These are phyloP conservation scores for Dryas octopetala DNA, from an alignment of 306 rosid genomes.

Conservation along the genomic window DNA sequence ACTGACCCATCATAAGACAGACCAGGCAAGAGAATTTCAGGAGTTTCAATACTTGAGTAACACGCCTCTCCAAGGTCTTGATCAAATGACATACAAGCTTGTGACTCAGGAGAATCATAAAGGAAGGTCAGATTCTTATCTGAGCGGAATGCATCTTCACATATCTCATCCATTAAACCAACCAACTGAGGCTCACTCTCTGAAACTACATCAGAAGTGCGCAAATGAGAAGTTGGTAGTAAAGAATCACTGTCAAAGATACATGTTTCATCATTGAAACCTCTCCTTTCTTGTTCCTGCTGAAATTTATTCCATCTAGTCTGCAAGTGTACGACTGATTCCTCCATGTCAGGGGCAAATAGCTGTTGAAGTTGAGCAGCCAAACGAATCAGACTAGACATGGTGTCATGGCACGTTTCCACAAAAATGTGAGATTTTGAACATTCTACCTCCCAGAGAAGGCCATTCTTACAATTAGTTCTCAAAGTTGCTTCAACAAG, in stretches of 20 bases:
- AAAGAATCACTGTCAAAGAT: constrained; percentile 29
- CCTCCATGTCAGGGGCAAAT: constrained; percentile 96
- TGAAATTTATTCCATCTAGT: constrained; percentile 83
- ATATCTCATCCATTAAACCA: constrained; percentile 85
- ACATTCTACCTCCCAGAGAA: constrained; percentile 82
- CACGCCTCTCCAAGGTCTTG: constrained; percentile 45
- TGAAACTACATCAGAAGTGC: constrained; percentile 32
- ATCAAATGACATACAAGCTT: constrained; percentile 40
- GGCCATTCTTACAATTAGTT: constrained; percentile 71
- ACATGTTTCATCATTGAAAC: constrained; percentile 36
- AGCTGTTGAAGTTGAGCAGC: constrained; percentile 83
- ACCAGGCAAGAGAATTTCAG: constrained; percentile 43
- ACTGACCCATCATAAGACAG: constrained; percentile 37
- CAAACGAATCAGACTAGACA: constrained; percentile 70
- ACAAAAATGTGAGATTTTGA: constrained; percentile 63
- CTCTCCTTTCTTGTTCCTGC: constrained; percentile 62
- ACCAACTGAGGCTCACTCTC: constrained; percentile 44
- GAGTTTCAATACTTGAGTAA: constrained; percentile 37
- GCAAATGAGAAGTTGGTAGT: constrained; percentile 44
- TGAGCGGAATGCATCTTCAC: constrained; percentile 75
- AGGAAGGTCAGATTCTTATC: constrained; percentile 35
- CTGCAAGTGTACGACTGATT: constrained; percentile 88
- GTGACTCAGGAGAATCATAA: constrained; percentile 43
- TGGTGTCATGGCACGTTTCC: constrained; percentile 87
- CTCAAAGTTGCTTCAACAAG: constrained; percentile 72